Conservation (phyloP, 805 yeast species). For the Martiniozyma abietophila region DNA sequence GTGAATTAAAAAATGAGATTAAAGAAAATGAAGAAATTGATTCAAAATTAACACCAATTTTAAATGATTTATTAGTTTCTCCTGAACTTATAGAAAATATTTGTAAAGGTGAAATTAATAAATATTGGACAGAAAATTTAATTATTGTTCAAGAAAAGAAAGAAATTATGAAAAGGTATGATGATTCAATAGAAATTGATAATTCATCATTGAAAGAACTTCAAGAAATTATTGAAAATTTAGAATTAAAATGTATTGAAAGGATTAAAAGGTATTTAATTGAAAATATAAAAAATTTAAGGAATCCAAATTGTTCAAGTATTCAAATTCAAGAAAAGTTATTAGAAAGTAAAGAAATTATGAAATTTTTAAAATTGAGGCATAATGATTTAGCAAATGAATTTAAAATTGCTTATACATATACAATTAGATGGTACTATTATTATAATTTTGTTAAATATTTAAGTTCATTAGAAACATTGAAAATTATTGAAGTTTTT, state of each 20-base stretch:
- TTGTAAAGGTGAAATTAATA: constrained; percentile 44
- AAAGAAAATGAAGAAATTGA: constrained; percentile 40
- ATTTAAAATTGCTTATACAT: constrained; percentile 68
- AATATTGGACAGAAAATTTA: constrained; percentile 59
- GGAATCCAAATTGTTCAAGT: constrained; percentile 59
- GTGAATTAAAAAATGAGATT: constrained; percentile 37
- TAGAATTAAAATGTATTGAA: constrained; percentile 60
- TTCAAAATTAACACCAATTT: constrained; percentile 57
- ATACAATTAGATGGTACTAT: constrained; percentile 94
- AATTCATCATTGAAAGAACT: constrained; percentile 21
- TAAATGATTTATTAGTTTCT: constrained; percentile 66
- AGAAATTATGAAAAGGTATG: constrained; percentile 40
- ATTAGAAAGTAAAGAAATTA: constrained; percentile 53
- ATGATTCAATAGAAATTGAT: constrained; percentile 10
- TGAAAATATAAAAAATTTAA: constrained; percentile 51
- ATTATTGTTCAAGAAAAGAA: constrained; percentile 48
- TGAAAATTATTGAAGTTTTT: constrained; percentile 49
- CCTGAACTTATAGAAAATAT: constrained; percentile 58
- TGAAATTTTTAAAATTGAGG: constrained; percentile 42
- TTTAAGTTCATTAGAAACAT: constrained; percentile 57
- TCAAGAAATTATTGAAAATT: constrained; percentile 33
- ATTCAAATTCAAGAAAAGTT: constrained; percentile 66
- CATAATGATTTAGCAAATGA: constrained; percentile 61
- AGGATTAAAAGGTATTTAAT: constrained; percentile 65
- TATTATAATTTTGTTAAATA: constrained; percentile 69